phyloP scores from a whole-genome alignment of 805 yeast genomes.

The Wickerhamiella musiphila region DNA sequence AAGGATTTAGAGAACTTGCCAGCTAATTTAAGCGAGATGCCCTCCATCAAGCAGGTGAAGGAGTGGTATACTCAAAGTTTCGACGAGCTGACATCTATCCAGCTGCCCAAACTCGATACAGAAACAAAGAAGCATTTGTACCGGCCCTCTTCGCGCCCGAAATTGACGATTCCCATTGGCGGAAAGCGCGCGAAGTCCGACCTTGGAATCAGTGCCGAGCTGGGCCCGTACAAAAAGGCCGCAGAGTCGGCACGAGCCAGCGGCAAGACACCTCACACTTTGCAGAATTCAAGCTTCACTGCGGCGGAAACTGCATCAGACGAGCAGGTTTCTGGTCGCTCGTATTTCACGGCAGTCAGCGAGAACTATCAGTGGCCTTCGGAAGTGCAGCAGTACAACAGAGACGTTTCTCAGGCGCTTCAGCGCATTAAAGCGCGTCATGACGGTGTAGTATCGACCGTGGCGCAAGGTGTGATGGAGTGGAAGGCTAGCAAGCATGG shows the following conservation, averaged over 20 bases:
- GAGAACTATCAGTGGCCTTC: slow-evolving; percentile 50
- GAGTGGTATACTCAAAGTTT: slow-evolving; percentile 88
- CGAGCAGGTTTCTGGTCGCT: slow-evolving; percentile 15
- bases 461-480: slow-evolving; percentile 82
- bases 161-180: slow-evolving; percentile 9
- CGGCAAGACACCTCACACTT: not conserved
- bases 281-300: too few species aligned
- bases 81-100: slow-evolving; percentile 51
- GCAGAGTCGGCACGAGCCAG: not conserved
- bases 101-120: slow-evolving; percentile 35
- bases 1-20: slow-evolving; percentile 73
- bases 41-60: slow-evolving; percentile 56
- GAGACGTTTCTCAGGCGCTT: slow-evolving; percentile 44
- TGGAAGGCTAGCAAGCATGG: slow-evolving; percentile 48
- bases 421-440: slow-evolving; percentile 64
- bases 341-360: slow-evolving; percentile 34
- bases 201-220: slow-evolving; percentile 20
- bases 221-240: slow-evolving; percentile 7
- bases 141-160: slow-evolving; percentile 10
- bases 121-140: slow-evolving; percentile 21
- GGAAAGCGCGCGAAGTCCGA: slow-evolving; percentile 11
- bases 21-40: slow-evolving; percentile 51
- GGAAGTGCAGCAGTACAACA: slow-evolving; percentile 57
- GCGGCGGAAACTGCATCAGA: not conserved
- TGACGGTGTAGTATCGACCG: slow-evolving; percentile 83